Evolutionary conservation across 1,284 basidiomycete genomes (phyloP).

Genomic region (Pseudozyma sp.): DNA sequence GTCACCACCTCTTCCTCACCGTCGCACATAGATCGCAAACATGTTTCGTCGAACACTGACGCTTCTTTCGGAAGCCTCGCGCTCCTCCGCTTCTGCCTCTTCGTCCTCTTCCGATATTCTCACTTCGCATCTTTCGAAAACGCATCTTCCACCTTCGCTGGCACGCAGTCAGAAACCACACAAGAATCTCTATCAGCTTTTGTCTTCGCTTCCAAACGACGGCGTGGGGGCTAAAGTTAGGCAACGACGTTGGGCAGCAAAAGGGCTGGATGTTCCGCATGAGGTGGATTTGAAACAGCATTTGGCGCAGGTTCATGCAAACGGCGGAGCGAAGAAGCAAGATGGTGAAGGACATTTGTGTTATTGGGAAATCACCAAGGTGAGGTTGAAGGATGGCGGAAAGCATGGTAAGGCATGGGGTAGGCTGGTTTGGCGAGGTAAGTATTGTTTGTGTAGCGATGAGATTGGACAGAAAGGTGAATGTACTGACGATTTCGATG

Average conservation of each 20-base stretch:
- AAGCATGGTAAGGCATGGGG: constrained; percentile 61
- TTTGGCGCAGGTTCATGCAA: constrained; percentile 12
- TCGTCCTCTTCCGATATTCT: constrained; percentile 20
- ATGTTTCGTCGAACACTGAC: constrained; percentile 40
- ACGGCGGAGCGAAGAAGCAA: background rate
- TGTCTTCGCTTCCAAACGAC: constrained; percentile 47
- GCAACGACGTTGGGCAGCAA: constrained; percentile 49
- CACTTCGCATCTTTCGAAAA: constrained; percentile 35
- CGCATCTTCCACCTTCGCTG: constrained; percentile 31
- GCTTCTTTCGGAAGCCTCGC: constrained; percentile 18
- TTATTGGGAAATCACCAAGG: constrained; percentile 57
- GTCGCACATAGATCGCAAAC: background rate
- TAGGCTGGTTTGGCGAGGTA: constrained; percentile 55
- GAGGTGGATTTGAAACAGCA: constrained; percentile 29
- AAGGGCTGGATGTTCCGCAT: constrained; percentile 37
- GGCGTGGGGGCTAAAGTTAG: constrained; percentile 45
- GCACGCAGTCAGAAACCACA: constrained; percentile 26
- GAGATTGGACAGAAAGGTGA: background rate
- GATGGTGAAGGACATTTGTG: constrained; percentile 37
- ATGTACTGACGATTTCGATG: constrained; percentile 1
- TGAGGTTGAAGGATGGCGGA: constrained; percentile 50
- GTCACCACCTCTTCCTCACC: constrained; percentile 18
- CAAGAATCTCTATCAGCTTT: constrained; percentile 55
- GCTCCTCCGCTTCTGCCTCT: constrained; percentile 1
- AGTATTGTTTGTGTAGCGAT: constrained; percentile 8